Evolutionary conservation across 306 rosid species (phyloP).

Genomic region (Cotoneaster glaucophyllus): DNA sequence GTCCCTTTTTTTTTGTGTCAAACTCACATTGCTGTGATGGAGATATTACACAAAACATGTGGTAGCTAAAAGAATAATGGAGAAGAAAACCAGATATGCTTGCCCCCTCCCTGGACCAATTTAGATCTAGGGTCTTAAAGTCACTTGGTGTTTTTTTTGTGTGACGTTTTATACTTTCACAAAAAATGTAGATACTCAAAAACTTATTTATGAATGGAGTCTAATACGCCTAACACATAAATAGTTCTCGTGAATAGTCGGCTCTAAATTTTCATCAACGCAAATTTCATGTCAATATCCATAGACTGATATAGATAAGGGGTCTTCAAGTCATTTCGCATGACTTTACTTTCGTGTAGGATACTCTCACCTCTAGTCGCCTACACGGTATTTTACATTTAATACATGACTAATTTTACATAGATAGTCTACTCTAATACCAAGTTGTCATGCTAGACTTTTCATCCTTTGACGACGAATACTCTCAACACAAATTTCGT

Average conservation of each 20-base stretch:
- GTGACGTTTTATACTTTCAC: not conserved
- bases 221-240: not conserved
- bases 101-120: not conserved
- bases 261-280: too few species aligned
- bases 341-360: too few species aligned
- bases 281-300: not conserved
- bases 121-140: not conserved
- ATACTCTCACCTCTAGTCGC: too few species aligned
- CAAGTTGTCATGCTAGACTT: too few species aligned
- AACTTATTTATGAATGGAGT: accelerated
- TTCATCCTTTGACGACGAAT: too few species aligned
- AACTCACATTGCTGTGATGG: constrained; percentile 20
- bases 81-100: not conserved
- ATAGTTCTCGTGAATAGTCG: too few species aligned
- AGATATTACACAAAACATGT: constrained; percentile 38
- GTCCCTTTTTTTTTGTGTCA: constrained; percentile 26
- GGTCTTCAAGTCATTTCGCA: too few species aligned
- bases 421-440: too few species aligned
- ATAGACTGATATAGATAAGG: too few species aligned
- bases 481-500: not conserved
- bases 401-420: too few species aligned
- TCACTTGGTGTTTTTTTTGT: not conserved
- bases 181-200: not conserved
- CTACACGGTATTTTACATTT: too few species aligned
- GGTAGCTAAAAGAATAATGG: constrained; percentile 16